Percentiles rank a stretch among this genome's conserved stretches.
Evolutionary conservation across 148 eudicot genomes (phyloP).

Genomic region (Selenicereus undatus): DNA sequence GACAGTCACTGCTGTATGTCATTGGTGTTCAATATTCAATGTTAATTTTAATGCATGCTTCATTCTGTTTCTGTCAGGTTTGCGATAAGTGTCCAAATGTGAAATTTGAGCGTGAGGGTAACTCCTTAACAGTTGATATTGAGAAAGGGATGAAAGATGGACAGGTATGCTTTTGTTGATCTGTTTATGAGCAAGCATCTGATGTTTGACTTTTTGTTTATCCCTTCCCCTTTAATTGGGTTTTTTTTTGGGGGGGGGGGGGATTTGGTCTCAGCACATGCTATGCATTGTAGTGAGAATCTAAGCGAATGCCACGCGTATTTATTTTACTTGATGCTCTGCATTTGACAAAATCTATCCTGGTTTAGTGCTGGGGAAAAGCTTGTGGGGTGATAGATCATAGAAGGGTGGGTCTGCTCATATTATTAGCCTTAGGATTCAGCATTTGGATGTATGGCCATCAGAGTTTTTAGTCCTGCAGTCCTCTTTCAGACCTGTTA

Average conservation of each 20-base stretch:
- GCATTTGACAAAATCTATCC: neutral
- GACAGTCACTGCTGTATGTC: neutral
- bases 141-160: conserved; percentile 99
- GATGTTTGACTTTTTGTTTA: neutral
- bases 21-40: neutral
- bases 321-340: neutral
- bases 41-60: neutral
- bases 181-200: conserved; percentile 4
- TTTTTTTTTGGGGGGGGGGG: neutral
- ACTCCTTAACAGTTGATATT: conserved; percentile 83
- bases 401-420: neutral
- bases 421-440: neutral
- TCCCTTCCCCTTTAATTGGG: neutral
- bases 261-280: neutral
- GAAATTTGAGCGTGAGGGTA: conserved; percentile 86
- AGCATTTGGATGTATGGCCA: neutral
- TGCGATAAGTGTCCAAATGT: conserved; percentile 93
- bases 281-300: neutral
- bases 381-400: neutral
- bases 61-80: conserved; percentile 47
- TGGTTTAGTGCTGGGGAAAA: neutral
- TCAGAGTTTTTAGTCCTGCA: neutral
- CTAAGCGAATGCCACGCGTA: neutral
- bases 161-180: conserved; percentile 49
- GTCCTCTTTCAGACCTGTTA: neutral